These are phyloP conservation scores for Endoconidiophora polonica DNA, from an alignment of 2,329 filamentous ascomycete genomes.

Conservation along the genomic window DNA sequence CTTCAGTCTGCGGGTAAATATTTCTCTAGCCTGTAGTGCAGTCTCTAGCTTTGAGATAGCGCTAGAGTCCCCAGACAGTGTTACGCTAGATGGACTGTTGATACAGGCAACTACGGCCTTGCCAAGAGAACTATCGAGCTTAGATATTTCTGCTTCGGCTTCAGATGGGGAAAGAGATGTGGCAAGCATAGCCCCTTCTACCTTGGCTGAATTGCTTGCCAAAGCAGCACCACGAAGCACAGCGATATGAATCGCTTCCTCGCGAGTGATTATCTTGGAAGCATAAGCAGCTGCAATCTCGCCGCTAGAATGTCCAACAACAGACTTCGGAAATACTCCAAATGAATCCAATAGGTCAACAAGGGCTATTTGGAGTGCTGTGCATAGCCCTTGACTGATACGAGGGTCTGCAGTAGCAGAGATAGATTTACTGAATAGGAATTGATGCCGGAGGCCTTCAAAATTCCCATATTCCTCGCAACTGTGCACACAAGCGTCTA, in stretches of 20 bases:
- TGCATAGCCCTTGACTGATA: conserved; percentile 25
- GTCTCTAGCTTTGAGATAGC: conserved; percentile 16
- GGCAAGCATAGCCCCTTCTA: conserved; percentile 20
- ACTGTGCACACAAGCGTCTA: conserved; percentile 9
- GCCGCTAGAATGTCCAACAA: conserved; percentile 24
- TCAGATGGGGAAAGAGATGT: conserved; percentile 16
- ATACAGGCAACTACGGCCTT: conserved; percentile 22
- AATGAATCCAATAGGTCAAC: conserved; percentile 21
- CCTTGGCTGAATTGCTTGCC: conserved; percentile 8
- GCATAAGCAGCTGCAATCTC: conserved; percentile 25
- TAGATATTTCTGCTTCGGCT: conserved; percentile 7
- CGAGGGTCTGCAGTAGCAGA: conserved; percentile 14
- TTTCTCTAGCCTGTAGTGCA: conserved; percentile 6
- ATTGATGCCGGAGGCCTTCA: too few relatives aligned
- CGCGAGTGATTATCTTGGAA: conserved; percentile 15
- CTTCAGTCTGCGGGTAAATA: conserved; percentile 15
- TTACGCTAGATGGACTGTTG: conserved; percentile 23
- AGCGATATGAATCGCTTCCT: conserved; percentile 19
- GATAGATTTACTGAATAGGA: too few relatives aligned
- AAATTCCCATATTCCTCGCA: too few relatives aligned
- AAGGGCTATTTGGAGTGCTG: conserved; percentile 27
- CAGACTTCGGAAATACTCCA: conserved; percentile 17
- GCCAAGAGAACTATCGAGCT: conserved; percentile 5
- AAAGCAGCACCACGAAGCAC: conserved; percentile 19
- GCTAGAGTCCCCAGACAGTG: conserved; percentile 20